phyloP scores from a whole-genome alignment of 2,329 filamentous ascomycete species.

The Furcasterigmium furcatum region DNA sequence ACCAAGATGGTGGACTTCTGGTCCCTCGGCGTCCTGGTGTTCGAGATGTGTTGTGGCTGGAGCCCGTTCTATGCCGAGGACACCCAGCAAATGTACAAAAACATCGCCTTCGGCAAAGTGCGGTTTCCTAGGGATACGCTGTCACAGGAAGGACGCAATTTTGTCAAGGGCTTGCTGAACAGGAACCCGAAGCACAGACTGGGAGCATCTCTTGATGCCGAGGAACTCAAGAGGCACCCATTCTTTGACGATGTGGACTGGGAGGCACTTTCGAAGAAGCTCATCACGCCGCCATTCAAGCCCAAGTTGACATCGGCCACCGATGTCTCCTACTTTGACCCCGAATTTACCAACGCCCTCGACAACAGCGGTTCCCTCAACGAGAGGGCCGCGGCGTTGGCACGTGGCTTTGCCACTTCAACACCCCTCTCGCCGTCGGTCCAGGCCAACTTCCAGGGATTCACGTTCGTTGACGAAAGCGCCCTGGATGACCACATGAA shows the following conservation, averaged over 20 bases:
- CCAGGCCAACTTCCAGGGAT: conserved; percentile 97
- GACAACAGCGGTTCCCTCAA: conserved; percentile 86
- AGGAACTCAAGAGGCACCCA: conserved; percentile 88
- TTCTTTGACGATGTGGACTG: conserved; percentile 97
- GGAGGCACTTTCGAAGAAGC: conserved; percentile 82
- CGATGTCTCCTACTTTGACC: conserved; percentile 97
- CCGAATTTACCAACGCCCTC: conserved; percentile 94
- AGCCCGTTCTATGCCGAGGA: conserved; percentile 98
- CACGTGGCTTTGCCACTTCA: conserved; percentile 80
- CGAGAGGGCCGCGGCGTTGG: conserved; percentile 81
- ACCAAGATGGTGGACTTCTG: conserved; percentile 99
- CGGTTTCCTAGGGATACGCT: conserved; percentile 93
- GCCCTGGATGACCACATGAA: conserved; percentile 84
- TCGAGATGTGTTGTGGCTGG: conserved; percentile 99
- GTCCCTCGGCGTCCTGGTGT: conserved; percentile 95
- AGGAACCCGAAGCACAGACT: conserved; percentile 94
- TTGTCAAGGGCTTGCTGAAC: conserved; percentile 96
- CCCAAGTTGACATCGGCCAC: conserved; percentile 94
- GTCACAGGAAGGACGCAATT: conserved; percentile 92
- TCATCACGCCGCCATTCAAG: conserved; percentile 95
- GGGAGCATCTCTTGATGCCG: conserved; percentile 85
- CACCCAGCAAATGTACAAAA: conserved; percentile 99
- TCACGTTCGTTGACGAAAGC: conserved; percentile 98
- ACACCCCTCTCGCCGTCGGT: conserved; percentile 93
- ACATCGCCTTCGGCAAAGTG: conserved; percentile 98